phyloP scores from a whole-genome alignment of 2,329 filamentous ascomycete species.

The Mollisia scopiformis region DNA sequence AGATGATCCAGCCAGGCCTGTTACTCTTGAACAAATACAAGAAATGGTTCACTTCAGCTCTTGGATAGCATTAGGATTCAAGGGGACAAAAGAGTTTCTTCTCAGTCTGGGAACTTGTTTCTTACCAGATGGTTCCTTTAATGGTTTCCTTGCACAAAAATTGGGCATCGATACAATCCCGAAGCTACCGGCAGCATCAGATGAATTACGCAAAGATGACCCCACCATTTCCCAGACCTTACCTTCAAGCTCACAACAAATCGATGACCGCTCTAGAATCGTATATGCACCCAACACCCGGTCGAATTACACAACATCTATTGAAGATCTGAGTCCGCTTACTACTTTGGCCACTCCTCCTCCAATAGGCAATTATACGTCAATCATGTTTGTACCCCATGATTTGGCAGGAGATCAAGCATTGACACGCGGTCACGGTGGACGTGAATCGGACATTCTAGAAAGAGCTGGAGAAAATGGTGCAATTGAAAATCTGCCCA shows the following conservation, averaged over 20 bases:
- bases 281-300: background rate
- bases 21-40: constrained; percentile 1
- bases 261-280: too few relatives aligned
- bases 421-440: constrained; percentile 6
- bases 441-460: constrained; percentile 17
- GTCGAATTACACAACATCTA: background rate
- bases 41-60: constrained; percentile 13
- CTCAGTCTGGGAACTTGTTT: constrained; percentile 19
- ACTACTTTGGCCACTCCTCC: too few relatives aligned
- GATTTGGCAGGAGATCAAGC: background rate
- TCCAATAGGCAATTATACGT: too few relatives aligned
- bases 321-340: background rate
- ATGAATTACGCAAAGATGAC: background rate
- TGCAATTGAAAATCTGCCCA: too few relatives aligned
- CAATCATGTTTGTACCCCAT: constrained; percentile 20
- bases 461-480: constrained; percentile 24
- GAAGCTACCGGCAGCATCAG: background rate
- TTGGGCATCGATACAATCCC: constrained; percentile 18
- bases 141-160: constrained; percentile 27
- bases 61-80: constrained; percentile 23
- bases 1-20: background rate
- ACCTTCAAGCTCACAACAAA: too few relatives aligned
- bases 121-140: constrained; percentile 20
- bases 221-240: too few relatives aligned
- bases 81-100: constrained; percentile 27